These are phyloP conservation scores for Neonothopanus nambi DNA, from an alignment of 1,284 basidiomycete genomes.

Conservation along the genomic window DNA sequence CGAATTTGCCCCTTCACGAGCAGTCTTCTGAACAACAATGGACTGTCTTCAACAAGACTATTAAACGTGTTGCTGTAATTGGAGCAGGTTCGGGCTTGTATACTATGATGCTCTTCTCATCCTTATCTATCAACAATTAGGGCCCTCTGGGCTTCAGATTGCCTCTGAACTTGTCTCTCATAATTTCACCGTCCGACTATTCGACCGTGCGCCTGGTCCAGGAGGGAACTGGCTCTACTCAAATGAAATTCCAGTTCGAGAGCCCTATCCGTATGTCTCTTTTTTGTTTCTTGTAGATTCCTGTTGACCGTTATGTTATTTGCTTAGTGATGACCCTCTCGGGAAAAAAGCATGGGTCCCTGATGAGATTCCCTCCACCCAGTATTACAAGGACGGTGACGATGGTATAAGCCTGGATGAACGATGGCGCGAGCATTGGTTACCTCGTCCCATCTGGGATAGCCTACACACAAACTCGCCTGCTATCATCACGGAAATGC, in stretches of 20 bases:
- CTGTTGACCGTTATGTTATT: not conserved
- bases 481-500: conserved; percentile 23
- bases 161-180: conserved; percentile 21
- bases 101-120: not conserved
- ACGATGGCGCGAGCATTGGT: conserved; percentile 23
- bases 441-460: conserved; percentile 22
- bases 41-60: conserved; percentile 21
- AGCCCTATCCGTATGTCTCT: conserved; percentile 25
- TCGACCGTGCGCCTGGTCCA: conserved; percentile 23
- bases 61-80: conserved; percentile 24
- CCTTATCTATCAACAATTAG: not conserved
- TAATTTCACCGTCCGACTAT: conserved; percentile 24
- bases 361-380: conserved; percentile 13
- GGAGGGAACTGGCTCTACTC: conserved; percentile 28
- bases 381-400: conserved; percentile 21
- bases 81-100: conserved; percentile 16
- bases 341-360: conserved; percentile 9
- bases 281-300: not conserved
- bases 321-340: conserved; percentile 6
- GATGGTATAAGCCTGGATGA: conserved; percentile 17
- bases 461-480: conserved; percentile 20
- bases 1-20: too few species aligned
- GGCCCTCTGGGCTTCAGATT: conserved; percentile 1
- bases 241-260: conserved; percentile 24
- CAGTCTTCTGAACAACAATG: not conserved